phyloP scores from a whole-genome alignment of 2,329 filamentous ascomycete species.

The Arthroderma sp. region DNA sequence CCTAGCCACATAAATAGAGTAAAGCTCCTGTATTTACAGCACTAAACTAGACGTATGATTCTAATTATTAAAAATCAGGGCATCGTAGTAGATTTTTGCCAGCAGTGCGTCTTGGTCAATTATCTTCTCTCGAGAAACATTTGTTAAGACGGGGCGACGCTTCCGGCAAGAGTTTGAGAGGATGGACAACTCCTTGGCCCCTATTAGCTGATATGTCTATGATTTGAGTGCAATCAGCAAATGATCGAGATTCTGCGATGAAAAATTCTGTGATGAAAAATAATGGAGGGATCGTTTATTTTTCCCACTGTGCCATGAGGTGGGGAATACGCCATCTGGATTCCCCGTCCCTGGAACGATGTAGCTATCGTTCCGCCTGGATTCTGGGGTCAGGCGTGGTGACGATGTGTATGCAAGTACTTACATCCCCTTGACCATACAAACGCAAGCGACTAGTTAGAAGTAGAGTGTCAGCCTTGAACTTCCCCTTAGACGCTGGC shows the following conservation, averaged over 20 bases:
- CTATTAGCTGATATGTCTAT: conserved; percentile 45
- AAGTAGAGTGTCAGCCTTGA: background rate
- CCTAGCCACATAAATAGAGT: no score
- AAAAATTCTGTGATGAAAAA: conserved; percentile 44
- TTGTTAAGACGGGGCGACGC: conserved; percentile 50
- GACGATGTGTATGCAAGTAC: conserved; percentile 33
- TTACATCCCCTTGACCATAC: conserved; percentile 55
- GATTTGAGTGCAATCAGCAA: conserved; percentile 47
- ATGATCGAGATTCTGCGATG: conserved; percentile 45
- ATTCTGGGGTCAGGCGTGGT: conserved; percentile 54
- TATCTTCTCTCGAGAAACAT: conserved; percentile 57
- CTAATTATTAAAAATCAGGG: no score
- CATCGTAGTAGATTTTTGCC: conserved; percentile 43
- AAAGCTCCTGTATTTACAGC: no score
- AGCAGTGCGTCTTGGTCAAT: conserved; percentile 53
- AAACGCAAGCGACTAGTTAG: conserved; percentile 46
- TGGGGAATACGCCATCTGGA: conserved; percentile 43
- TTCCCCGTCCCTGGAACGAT: conserved; percentile 56
- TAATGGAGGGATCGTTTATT: conserved; percentile 40
- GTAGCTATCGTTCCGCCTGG: conserved; percentile 52
- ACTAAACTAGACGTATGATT: no score
- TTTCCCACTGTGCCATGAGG: conserved; percentile 46
- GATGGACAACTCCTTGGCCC: conserved; percentile 42
- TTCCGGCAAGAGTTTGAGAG: conserved; percentile 35
- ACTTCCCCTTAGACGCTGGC: background rate